Conservation (phyloP, 306 rosid genomes). For the Fragaria iinumae region DNA sequence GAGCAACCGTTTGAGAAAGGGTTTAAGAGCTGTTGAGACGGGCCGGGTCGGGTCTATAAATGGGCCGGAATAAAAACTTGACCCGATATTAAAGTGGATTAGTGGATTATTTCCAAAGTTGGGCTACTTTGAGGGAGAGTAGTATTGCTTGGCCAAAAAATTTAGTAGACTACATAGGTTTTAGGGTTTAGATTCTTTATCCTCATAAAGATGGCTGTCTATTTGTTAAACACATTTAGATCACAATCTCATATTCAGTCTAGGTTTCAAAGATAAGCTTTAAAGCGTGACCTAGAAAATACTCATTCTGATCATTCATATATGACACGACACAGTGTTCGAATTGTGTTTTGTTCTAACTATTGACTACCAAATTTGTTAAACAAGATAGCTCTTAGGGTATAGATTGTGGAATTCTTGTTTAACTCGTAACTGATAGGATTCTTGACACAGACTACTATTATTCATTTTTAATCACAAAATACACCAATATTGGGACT, state of each 20-base stretch:
- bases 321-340: neutral
- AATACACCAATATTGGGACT: neutral
- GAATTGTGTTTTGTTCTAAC: neutral
- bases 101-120: neutral
- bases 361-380: neutral
- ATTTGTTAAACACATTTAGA: neutral
- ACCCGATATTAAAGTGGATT: neutral
- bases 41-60: neutral
- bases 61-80: neutral
- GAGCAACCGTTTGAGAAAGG: neutral
- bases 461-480: too few species aligned
- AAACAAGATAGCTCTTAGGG: neutral
- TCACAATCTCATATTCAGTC: neutral
- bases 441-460: neutral
- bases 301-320: neutral
- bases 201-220: neutral
- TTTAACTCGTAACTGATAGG: neutral
- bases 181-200: neutral
- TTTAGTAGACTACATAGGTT: neutral
- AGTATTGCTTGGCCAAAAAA: neutral
- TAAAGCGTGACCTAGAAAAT: neutral
- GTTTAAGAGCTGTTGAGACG: neutral
- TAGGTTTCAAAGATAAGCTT: too few species aligned
- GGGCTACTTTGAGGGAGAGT: neutral
- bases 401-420: neutral